Evolutionary conservation across 176 grass and related monocot genomes (phyloP), one percentile per base, ranked within the genome.

Genomic region (Leersia perrieri): DNA sequence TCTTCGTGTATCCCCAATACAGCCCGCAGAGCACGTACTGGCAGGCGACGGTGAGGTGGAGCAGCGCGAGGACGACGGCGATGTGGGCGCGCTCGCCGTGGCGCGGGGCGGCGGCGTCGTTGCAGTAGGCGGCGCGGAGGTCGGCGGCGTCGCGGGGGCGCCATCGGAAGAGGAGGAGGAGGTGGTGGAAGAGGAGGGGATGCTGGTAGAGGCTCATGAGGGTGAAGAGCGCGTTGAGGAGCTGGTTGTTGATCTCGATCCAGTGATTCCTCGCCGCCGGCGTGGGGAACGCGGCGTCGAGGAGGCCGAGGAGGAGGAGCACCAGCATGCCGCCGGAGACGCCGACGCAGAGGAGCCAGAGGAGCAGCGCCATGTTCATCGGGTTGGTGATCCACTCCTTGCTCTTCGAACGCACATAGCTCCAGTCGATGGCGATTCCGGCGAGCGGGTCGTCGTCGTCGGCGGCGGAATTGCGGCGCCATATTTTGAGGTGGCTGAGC

Each of bases 171-270:
- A 97, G 85, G 15, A 93, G 81, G 75, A 85, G 77, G 34, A 86
- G 66, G 69, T 97, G 84, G 66, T 89, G 82, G 81, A 83, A 88
- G 78, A 92, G 64, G 34, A 61, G 55, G 5, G 94, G 94, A 64
- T 97, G 94, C 70, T 93, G 91, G 81, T 97, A 93, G 2, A 97
- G 20, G 65, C 91, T 91, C 91, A 97, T 89, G n/a, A 97, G 89
- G 13, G 89, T 93, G 87, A 93, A 97, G 31, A 97, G 88, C 53
- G 88, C 86, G 83, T 97, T 97, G 27, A 97, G 89, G 23, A 97
- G 42, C 74, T 93, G 94, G 86, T 89, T 93, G 81, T 91, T 85
- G 65, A 91, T 76, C 80, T 97, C 94, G 22, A 93, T 84, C 91
- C 94, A 97, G 11, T 68, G 74, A 30, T 70, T 77, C 83, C 91